phyloP scores from a whole-genome alignment of 2,329 filamentous ascomycete genomes.

The Paraphaeosphaeria sporulosa region DNA sequence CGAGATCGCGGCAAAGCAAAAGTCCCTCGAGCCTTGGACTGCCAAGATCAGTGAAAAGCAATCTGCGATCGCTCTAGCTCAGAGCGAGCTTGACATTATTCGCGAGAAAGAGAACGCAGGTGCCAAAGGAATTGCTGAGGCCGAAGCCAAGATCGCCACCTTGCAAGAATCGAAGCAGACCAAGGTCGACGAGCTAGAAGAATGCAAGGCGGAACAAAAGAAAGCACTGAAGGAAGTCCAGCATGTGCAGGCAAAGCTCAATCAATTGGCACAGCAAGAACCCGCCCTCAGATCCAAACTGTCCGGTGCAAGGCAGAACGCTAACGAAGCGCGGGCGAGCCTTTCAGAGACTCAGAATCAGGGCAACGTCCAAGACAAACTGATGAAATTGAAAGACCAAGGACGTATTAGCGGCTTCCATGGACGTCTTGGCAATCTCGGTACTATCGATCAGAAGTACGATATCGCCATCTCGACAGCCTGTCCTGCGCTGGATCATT shows the following conservation, averaged over 20 bases:
- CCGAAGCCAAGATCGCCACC: slow-evolving; percentile 76
- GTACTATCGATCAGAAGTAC: slow-evolving; percentile 91
- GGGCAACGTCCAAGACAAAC: slow-evolving; percentile 86
- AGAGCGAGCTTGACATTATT: slow-evolving; percentile 92
- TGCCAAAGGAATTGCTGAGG: slow-evolving; percentile 81
- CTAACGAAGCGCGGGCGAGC: slow-evolving; percentile 92
- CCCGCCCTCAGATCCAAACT: slow-evolving; percentile 83
- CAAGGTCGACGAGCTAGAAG: slow-evolving; percentile 78
- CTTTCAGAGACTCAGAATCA: slow-evolving; percentile 90
- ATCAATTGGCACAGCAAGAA: slow-evolving; percentile 77
- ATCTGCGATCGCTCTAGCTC: slow-evolving; percentile 90
- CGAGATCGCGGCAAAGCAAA: slow-evolving; percentile 90
- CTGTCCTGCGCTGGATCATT: slow-evolving; percentile 89
- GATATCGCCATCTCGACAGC: slow-evolving; percentile 99
- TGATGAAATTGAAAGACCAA: slow-evolving; percentile 95
- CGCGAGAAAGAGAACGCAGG: slow-evolving; percentile 89
- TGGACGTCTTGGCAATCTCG: slow-evolving; percentile 90
- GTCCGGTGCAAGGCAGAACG: slow-evolving; percentile 90
- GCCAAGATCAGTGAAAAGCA: slow-evolving; percentile 97
- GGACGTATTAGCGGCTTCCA: slow-evolving; percentile 98
- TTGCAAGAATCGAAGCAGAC: slow-evolving; percentile 75
- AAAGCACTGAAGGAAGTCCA: slow-evolving; percentile 77
- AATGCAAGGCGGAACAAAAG: slow-evolving; percentile 75
- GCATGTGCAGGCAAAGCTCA: slow-evolving; percentile 75
- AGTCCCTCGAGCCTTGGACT: slow-evolving; percentile 93